A percentile compares a stretch with the other conserved stretches of the same genome.
phyloP scores from a whole-genome alignment of 331 rosid genomes.

The Quercus phellos region DNA sequence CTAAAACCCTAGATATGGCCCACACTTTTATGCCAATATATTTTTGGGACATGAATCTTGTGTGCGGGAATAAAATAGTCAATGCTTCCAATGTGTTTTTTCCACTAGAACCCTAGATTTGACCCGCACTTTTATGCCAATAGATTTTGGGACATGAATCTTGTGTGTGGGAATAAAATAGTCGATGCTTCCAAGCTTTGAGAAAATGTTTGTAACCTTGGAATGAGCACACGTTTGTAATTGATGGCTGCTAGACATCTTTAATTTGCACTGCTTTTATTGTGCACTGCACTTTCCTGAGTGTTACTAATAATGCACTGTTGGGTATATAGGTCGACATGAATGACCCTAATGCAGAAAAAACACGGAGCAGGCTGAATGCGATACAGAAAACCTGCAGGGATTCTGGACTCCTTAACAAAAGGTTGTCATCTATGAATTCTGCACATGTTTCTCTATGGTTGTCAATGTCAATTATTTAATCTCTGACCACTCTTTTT shows the following conservation, averaged over 20 bases:
- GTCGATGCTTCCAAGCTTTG: not conserved
- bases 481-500: constrained; percentile 23
- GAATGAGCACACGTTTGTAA: not conserved
- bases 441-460: not conserved
- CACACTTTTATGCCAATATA: not conserved
- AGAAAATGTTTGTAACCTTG: not conserved
- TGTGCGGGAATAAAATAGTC: not conserved
- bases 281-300: not conserved
- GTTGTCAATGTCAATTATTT: not conserved
- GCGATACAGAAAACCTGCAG: constrained; percentile 67
- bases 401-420: constrained; percentile 66
- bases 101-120: not conserved
- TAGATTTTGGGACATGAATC: not conserved
- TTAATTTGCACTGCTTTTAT: not conserved
- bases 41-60: not conserved
- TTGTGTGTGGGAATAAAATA: not conserved
- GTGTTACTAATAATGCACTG: not conserved
- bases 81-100: not conserved
- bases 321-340: constrained; percentile 58
- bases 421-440: constrained; percentile 36
- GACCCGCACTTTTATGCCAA: not conserved
- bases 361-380: constrained; percentile 73
- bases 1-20: not conserved
- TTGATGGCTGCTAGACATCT: not conserved
- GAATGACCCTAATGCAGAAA: constrained; percentile 78